A percentile compares a stretch with the other conserved stretches of the same genome.
These are phyloP conservation scores for Cercospora zeina DNA, from an alignment of 2,329 filamentous ascomycete species.

Conservation along the genomic window DNA sequence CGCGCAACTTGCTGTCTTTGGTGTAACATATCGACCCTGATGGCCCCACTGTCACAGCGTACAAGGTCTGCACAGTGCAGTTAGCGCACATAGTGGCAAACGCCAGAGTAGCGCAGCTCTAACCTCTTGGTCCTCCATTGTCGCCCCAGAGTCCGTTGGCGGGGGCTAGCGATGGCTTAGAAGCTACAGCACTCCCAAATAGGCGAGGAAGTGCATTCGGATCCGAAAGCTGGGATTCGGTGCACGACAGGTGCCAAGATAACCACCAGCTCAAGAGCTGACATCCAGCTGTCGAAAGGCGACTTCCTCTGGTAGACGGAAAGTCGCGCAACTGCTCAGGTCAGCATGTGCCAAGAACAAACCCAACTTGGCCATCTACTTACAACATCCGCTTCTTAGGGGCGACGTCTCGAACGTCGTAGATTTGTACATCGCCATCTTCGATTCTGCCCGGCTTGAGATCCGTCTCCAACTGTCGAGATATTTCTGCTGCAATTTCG, in stretches of 20 bases:
- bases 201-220: not conserved
- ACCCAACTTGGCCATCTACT: not conserved
- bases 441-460: constrained; percentile 56
- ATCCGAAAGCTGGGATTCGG: not conserved
- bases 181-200: not conserved
- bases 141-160: not conserved
- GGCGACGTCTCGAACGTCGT: constrained; percentile 79
- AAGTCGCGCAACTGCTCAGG: constrained; percentile 67
- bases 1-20: not conserved
- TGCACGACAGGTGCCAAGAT: not conserved
- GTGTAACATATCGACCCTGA: not conserved
- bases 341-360: not conserved
- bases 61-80: not conserved
- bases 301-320: constrained; percentile 77
- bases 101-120: not conserved
- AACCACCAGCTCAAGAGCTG: not conserved
- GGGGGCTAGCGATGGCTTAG: not conserved
- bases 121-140: not conserved
- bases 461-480: constrained; percentile 58
- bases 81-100: not conserved
- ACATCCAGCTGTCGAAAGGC: constrained; percentile 49
- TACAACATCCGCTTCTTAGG: constrained; percentile 91
- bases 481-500: constrained; percentile 67
- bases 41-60: not conserved
- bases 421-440: constrained; percentile 58